Conservation (phyloP, 163 green algal genomes). For the Prototheca stagnorum region DNA sequence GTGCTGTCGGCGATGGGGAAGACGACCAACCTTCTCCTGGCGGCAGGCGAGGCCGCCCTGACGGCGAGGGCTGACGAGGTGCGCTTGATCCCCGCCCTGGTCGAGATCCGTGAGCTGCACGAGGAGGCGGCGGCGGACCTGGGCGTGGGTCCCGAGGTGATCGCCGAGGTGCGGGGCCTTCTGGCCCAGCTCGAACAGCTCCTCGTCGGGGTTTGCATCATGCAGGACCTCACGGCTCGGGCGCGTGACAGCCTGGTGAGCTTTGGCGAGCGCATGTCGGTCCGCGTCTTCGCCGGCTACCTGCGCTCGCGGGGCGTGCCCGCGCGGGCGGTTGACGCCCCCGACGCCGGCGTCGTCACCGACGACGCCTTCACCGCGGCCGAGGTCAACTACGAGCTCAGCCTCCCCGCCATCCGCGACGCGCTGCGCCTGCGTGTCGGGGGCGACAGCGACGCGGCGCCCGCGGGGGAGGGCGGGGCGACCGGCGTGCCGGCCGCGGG, state of each 20-base stretch:
- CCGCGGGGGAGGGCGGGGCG: slow-evolving; percentile 1
- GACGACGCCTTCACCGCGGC: slow-evolving; percentile 81
- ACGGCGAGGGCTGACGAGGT: slow-evolving; percentile 29
- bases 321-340: slow-evolving; percentile 68
- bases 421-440: slow-evolving; percentile 23
- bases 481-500: neutral
- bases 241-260: slow-evolving; percentile 68
- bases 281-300: slow-evolving; percentile 84
- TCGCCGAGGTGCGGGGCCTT: slow-evolving; percentile 56
- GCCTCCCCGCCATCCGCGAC: slow-evolving; percentile 32
- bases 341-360: slow-evolving; percentile 64
- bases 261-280: slow-evolving; percentile 92
- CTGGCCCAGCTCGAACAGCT: slow-evolving; percentile 85
- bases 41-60: slow-evolving; percentile 62
- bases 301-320: slow-evolving; percentile 38
- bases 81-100: slow-evolving; percentile 34
- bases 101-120: slow-evolving; percentile 62
- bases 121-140: slow-evolving; percentile 48
- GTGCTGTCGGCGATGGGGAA: slow-evolving; percentile 98
- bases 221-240: slow-evolving; percentile 60
- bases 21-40: slow-evolving; percentile 80
- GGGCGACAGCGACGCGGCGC: too few species aligned
- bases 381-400: slow-evolving; percentile 38
- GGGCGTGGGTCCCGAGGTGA: slow-evolving; percentile 27
- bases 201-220: slow-evolving; percentile 78